Percentiles rank a stretch among this genome's conserved stretches.
phyloP scores from a whole-genome alignment of 2,329 filamentous ascomycete genomes.

The Fonsecaea erecta region DNA sequence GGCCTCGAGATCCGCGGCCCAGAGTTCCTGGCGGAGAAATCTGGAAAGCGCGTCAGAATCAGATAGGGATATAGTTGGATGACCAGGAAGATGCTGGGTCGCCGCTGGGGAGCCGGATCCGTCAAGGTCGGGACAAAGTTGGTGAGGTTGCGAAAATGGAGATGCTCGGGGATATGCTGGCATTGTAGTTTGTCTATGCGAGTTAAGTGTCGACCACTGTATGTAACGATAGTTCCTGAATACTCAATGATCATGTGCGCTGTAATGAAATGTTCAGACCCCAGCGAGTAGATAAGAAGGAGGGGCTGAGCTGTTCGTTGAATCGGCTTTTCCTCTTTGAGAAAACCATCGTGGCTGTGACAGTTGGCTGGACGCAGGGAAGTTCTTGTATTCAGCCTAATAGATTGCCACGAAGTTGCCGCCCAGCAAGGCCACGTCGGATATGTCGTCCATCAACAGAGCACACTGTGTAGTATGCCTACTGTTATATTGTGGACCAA shows the following conservation, averaged over 20 bases:
- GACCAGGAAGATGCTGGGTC: conserved; percentile 3
- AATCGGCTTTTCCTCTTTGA: background rate
- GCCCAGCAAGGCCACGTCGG: background rate
- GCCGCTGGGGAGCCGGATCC: background rate
- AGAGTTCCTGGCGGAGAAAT: conserved; percentile 8
- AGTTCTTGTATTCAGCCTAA: background rate
- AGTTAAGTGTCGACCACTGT: background rate
- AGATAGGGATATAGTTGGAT: background rate
- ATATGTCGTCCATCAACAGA: background rate
- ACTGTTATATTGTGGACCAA: background rate
- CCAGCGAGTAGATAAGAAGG: too few species aligned
- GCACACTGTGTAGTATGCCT: background rate
- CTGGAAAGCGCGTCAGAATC: background rate
- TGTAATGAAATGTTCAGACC: too few species aligned
- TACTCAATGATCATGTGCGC: too few species aligned
- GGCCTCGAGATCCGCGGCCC: conserved; percentile 13
- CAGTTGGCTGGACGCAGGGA: background rate
- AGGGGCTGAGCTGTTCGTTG: background rate
- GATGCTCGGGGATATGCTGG: conserved; percentile 3
- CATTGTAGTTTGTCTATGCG: background rate
- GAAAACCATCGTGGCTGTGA: conserved; percentile 3
- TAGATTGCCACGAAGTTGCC: background rate
- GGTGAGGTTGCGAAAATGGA: conserved; percentile 9
- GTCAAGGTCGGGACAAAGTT: conserved; percentile 9
- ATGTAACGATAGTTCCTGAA: background rate